A percentile compares a stretch with the other conserved stretches of the same genome.
phyloP scores from a whole-genome alignment of 768 basidiomycete species.

The Rhizopogon vinicolor region DNA sequence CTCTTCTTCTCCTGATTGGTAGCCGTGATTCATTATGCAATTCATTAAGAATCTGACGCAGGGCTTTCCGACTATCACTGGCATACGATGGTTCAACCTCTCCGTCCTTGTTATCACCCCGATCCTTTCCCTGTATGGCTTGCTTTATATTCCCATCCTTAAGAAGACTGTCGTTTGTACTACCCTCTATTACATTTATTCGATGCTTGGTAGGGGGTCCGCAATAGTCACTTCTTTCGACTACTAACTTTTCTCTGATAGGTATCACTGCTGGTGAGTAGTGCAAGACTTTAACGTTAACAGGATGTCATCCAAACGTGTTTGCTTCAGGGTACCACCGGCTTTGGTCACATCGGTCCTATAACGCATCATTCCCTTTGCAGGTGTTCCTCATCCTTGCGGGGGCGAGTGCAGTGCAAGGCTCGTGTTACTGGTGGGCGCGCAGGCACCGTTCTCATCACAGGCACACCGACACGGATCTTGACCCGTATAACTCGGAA shows the following conservation, averaged over 20 bases:
- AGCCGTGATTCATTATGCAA: slow-evolving; percentile 8
- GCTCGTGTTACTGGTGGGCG: slow-evolving; percentile 87
- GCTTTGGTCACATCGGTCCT: slow-evolving; percentile 82
- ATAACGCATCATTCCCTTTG: slow-evolving; percentile 68
- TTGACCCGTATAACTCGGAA: slow-evolving; percentile 80
- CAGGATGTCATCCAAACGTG: slow-evolving; percentile 2
- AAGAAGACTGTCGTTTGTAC: slow-evolving; percentile 57
- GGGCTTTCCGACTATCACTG: slow-evolving; percentile 44
- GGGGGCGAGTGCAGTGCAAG: slow-evolving; percentile 81
- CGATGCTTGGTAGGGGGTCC: slow-evolving; percentile 66
- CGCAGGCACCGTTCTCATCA: slow-evolving; percentile 81
- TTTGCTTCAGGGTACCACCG: slow-evolving; percentile 64
- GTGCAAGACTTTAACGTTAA: neutral
- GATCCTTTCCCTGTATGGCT: slow-evolving; percentile 63
- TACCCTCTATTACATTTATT: slow-evolving; percentile 73
- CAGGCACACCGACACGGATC: slow-evolving; percentile 80
- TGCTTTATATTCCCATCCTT: slow-evolving; percentile 41
- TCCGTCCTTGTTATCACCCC: slow-evolving; percentile 68
- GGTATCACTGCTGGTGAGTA: slow-evolving; percentile 47
- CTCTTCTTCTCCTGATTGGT: neutral
- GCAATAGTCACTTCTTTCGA: slow-evolving; percentile 6
- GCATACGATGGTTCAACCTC: slow-evolving; percentile 77
- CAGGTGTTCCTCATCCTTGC: slow-evolving; percentile 68
- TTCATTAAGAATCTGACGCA: slow-evolving; percentile 13
- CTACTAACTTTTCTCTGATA: slow-evolving; percentile 15